phyloP scores from a whole-genome alignment of 2,329 filamentous ascomycete species.

The Achaetomium macrosporum region DNA sequence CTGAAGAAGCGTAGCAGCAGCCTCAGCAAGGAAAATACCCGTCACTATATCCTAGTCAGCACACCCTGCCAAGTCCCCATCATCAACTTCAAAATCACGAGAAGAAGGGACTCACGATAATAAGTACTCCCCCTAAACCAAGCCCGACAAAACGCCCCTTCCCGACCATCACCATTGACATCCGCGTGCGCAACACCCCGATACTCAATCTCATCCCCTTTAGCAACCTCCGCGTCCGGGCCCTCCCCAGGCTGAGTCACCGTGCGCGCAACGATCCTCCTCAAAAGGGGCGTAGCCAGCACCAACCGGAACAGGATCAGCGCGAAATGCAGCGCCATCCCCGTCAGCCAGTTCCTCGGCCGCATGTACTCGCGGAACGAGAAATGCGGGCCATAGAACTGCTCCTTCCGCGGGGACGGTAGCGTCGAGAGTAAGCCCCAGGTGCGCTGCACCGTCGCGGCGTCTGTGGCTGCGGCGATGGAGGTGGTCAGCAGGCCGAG shows the following conservation, averaged over 20 bases:
- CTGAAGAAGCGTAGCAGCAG: constrained; percentile 58
- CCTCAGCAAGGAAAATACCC: constrained; percentile 57
- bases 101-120: constrained; percentile 43
- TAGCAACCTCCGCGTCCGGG: constrained; percentile 44
- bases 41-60: constrained; percentile 46
- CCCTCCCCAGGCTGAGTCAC: constrained; percentile 53
- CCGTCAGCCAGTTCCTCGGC: constrained; percentile 38
- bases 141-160: constrained; percentile 47
- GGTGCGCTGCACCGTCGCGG: constrained; percentile 51
- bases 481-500: constrained; percentile 53
- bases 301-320: constrained; percentile 40
- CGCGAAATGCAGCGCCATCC: constrained; percentile 40
- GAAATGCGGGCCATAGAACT: constrained; percentile 58
- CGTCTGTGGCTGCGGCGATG: constrained; percentile 44
- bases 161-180: constrained; percentile 19
- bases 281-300: constrained; percentile 41
- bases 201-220: constrained; percentile 57
- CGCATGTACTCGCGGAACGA: constrained; percentile 50
- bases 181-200: constrained; percentile 60
- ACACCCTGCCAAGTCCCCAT: background rate
- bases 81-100: background rate
- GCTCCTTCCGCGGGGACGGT: constrained; percentile 33
- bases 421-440: constrained; percentile 54
- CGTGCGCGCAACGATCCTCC: constrained; percentile 38
- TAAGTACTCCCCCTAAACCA: constrained; percentile 59